phyloP scores from a whole-genome alignment of 2,329 filamentous ascomycete genomes.

The Cladorrhinum sp. region DNA sequence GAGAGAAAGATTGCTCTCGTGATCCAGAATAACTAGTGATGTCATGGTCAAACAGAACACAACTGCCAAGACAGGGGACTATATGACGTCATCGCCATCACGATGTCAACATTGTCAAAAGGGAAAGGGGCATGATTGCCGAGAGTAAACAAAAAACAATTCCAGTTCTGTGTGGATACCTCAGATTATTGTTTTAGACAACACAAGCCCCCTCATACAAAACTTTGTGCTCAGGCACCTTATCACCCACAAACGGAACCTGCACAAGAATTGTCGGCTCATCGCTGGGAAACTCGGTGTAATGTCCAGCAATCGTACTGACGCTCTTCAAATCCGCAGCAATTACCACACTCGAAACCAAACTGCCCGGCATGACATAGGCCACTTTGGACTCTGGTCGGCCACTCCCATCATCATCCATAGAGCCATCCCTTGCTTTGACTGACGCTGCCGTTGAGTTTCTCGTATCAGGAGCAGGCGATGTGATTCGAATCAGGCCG shows the following conservation, averaged over 20 bases:
- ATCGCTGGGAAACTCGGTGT: slow-evolving; percentile 35
- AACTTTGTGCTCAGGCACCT: slow-evolving; percentile 29
- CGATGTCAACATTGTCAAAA: neutral
- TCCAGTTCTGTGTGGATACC: too few species aligned
- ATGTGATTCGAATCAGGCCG: slow-evolving; percentile 34
- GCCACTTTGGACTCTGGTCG: slow-evolving; percentile 24
- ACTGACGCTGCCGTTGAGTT: slow-evolving; percentile 12
- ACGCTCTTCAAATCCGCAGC: slow-evolving; percentile 30
- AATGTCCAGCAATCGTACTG: slow-evolving; percentile 32
- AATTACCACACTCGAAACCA: slow-evolving; percentile 33
- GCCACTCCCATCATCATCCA: neutral
- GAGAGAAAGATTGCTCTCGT: neutral
- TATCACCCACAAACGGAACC: slow-evolving; percentile 29
- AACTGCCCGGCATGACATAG: slow-evolving; percentile 33
- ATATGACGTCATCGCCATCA: neutral
- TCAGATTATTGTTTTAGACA: neutral
- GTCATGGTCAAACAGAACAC: neutral
- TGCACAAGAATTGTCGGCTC: slow-evolving; percentile 35
- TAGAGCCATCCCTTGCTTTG: neutral
- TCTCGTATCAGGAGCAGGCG: slow-evolving; percentile 25
- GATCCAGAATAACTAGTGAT: neutral
- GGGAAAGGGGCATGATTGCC: neutral
- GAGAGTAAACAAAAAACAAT: neutral
- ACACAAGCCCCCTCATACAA: slow-evolving; percentile 33
- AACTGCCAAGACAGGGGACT: neutral